Evolutionary conservation across 805 yeast species (phyloP).

Genomic region (Candida morakotiae): DNA sequence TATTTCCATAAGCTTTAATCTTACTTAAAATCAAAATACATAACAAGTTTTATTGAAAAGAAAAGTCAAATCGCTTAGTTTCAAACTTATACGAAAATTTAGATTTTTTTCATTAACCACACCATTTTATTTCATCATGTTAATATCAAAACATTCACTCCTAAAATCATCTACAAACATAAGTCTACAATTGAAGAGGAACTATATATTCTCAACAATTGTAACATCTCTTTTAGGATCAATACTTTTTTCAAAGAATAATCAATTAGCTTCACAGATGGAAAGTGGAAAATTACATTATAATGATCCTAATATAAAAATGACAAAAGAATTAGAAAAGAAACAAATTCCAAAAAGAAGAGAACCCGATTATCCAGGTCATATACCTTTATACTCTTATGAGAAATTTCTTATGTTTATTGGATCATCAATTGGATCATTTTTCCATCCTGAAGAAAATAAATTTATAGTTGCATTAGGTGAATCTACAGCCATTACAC

Average conservation of each 20-base stretch:
- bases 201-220: no score
- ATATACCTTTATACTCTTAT: conserved; percentile 63
- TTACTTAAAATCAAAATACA: no score
- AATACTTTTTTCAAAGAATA: conserved; percentile 42
- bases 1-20: no score
- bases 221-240: no score
- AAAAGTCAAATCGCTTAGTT: no score
- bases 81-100: no score
- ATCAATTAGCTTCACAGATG: conserved; percentile 57
- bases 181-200: no score
- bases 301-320: conserved; percentile 25
- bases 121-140: no score
- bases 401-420: conserved; percentile 64
- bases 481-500: conserved; percentile 80
- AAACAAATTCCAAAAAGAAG: conserved; percentile 32
- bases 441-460: conserved; percentile 70
- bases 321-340: conserved; percentile 19
- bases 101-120: no score
- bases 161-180: no score
- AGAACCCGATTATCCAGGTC: conserved; percentile 61
- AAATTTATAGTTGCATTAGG: conserved; percentile 80
- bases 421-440: conserved; percentile 77
- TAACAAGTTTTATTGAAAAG: no score
- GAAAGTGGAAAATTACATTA: conserved; percentile 47
- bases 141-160: no score